phyloP scores from a whole-genome alignment of 2,329 filamentous ascomycete genomes.

The Alternaria hordeiaustralica region DNA sequence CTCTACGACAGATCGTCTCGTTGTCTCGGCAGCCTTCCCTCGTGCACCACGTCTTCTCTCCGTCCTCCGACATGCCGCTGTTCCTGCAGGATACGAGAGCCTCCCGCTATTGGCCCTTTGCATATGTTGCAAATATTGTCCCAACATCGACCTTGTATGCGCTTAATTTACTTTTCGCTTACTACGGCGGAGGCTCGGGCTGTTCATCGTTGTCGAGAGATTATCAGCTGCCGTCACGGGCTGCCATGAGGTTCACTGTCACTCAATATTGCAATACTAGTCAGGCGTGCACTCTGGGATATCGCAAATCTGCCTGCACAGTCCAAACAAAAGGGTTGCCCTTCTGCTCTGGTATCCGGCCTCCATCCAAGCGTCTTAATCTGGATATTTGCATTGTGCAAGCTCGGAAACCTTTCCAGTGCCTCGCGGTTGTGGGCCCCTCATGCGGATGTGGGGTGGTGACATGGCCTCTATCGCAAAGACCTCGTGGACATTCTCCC shows the following conservation, averaged over 20 bases:
- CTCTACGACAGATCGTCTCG: slow-evolving; percentile 8
- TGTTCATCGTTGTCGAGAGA: slow-evolving; percentile 18
- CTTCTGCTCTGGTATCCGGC: neutral
- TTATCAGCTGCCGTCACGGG: slow-evolving; percentile 25
- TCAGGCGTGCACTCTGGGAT: neutral
- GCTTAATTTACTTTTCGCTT: slow-evolving; percentile 36
- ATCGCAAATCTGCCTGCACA: neutral
- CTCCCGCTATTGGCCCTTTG: slow-evolving; percentile 24
- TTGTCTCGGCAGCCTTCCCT: slow-evolving; percentile 19
- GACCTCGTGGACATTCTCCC: slow-evolving; percentile 5
- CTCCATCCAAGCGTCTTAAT: neutral
- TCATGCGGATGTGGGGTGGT: slow-evolving; percentile 13
- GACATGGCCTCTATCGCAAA: neutral
- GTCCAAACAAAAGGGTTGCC: neutral
- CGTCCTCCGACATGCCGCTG: slow-evolving; percentile 18
- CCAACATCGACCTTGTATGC: slow-evolving; percentile 33
- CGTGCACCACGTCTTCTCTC: slow-evolving; percentile 8
- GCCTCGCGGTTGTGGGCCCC: neutral
- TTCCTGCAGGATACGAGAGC: slow-evolving; percentile 37
- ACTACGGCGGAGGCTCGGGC: slow-evolving; percentile 5
- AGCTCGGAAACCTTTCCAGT: slow-evolving; percentile 1
- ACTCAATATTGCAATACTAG: neutral
- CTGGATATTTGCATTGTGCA: slow-evolving; percentile 1
- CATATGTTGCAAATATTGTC: slow-evolving; percentile 28
- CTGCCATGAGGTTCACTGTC: slow-evolving; percentile 7